These are phyloP conservation scores for Lagenaria siceraria DNA, from an alignment of 306 rosid genomes.

Conservation along the genomic window DNA sequence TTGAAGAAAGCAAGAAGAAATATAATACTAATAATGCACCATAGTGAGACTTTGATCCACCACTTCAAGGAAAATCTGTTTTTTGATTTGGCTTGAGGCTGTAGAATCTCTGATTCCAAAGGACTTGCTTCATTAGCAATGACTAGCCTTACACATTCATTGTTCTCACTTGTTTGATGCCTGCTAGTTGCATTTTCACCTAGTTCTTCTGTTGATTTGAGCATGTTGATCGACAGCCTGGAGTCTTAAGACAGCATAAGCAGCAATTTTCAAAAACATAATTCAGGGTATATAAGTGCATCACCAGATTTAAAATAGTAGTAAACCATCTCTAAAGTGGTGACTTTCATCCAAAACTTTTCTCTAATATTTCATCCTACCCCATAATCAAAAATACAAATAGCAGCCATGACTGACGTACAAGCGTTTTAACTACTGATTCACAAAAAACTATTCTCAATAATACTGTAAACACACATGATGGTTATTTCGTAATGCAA, in stretches of 20 bases:
- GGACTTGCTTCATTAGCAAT: slow-evolving; percentile 49
- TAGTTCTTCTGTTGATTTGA: slow-evolving; percentile 36
- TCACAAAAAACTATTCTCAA: background rate
- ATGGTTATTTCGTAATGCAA: background rate
- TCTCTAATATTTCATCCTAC: background rate
- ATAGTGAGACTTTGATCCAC: slow-evolving; percentile 57
- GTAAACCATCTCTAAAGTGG: background rate
- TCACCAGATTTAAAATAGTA: background rate
- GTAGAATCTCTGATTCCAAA: slow-evolving; percentile 37
- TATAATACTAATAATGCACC: slow-evolving; percentile 33
- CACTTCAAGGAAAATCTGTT: slow-evolving; percentile 32
- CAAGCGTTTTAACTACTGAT: background rate
- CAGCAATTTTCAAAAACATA: background rate
- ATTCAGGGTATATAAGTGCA: background rate
- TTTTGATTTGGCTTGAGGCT: slow-evolving; percentile 43
- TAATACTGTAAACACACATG: background rate
- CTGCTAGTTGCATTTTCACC: slow-evolving; percentile 33
- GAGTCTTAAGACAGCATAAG: background rate
- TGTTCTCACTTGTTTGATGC: slow-evolving; percentile 43
- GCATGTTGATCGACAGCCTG: slow-evolving; percentile 31
- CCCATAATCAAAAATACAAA: background rate
- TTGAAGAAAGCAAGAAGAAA: slow-evolving; percentile 35
- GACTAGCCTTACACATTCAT: slow-evolving; percentile 76
- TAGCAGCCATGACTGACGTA: background rate
- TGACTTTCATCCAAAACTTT: background rate